Evolutionary conservation across 2,329 filamentous ascomycete species (phyloP).

Genomic region (Zarea fungicola): DNA sequence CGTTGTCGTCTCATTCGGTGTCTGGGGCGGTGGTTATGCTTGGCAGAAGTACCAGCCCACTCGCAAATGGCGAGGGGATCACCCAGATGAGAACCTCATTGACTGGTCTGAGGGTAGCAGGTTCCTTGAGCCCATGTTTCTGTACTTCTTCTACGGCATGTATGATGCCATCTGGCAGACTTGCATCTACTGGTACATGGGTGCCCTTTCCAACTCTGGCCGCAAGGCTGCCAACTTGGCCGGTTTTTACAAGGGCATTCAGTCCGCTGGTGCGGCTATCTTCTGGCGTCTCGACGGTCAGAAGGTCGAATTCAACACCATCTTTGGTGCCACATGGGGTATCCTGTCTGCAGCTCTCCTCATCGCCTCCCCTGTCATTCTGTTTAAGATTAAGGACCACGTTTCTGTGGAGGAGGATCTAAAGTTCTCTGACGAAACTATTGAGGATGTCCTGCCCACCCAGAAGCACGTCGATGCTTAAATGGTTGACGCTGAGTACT

Average conservation of each 20-base stretch:
- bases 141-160: slow-evolving; percentile 69
- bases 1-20: slow-evolving; percentile 43
- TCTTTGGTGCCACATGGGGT: slow-evolving; percentile 70
- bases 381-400: slow-evolving; percentile 74
- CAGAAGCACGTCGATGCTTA: no score
- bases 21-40: slow-evolving; percentile 56
- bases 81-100: slow-evolving; percentile 40
- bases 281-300: slow-evolving; percentile 65
- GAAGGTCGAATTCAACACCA: slow-evolving; percentile 59
- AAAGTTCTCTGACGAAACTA: slow-evolving; percentile 77
- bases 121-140: slow-evolving; percentile 58
- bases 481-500: background rate
- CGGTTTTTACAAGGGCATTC: slow-evolving; percentile 80
- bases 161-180: slow-evolving; percentile 64
- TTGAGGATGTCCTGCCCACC: slow-evolving; percentile 57
- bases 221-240: slow-evolving; percentile 89
- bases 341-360: slow-evolving; percentile 69
- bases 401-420: slow-evolving; percentile 77
- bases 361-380: slow-evolving; percentile 73
- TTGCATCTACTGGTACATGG: slow-evolving; percentile 71
- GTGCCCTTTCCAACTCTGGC: slow-evolving; percentile 84
- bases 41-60: slow-evolving; percentile 55
- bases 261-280: slow-evolving; percentile 78
- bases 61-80: slow-evolving; percentile 29
- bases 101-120: slow-evolving; percentile 29